A percentile compares a stretch with the other conserved stretches of the same genome.
Evolutionary conservation across 2,329 filamentous ascomycete species (phyloP).

Genomic region (Diaporthe sp.): DNA sequence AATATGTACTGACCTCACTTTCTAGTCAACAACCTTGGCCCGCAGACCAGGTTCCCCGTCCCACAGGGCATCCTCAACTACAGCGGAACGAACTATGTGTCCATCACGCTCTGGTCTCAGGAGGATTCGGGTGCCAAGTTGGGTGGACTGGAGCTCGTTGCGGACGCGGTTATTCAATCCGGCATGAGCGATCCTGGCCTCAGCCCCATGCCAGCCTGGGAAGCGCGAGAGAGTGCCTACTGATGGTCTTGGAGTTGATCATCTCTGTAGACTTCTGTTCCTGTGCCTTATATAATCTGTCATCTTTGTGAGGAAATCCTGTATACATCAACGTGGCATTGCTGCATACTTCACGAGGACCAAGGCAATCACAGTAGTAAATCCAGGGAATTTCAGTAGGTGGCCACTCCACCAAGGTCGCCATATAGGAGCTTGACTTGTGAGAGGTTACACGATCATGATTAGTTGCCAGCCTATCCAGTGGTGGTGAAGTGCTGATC

Average conservation of each 20-base stretch:
- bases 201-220: constrained; percentile 62
- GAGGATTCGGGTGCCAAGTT: constrained; percentile 70
- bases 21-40: constrained; percentile 78
- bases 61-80: constrained; percentile 82
- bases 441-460: background rate
- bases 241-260: constrained; percentile 46
- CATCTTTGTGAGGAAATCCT: too few species aligned
- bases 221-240: constrained; percentile 64
- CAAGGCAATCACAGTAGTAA: background rate
- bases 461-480: background rate
- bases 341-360: background rate
- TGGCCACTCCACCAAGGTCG: too few species aligned
- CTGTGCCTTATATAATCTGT: background rate
- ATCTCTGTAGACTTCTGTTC: background rate
- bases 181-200: constrained; percentile 60
- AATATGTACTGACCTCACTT: background rate
- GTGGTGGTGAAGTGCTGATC: background rate
- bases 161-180: constrained; percentile 65
- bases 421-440: too few species aligned
- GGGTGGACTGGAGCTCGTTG: constrained; percentile 64
- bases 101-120: constrained; percentile 77
- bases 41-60: constrained; percentile 79
- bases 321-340: background rate
- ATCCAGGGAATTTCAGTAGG: too few species aligned
- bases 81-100: constrained; percentile 77